A percentile compares a stretch with the other conserved stretches of the same genome.
phyloP scores from a whole-genome alignment of 2,329 filamentous ascomycete species.

The Talaromyces sp. region DNA sequence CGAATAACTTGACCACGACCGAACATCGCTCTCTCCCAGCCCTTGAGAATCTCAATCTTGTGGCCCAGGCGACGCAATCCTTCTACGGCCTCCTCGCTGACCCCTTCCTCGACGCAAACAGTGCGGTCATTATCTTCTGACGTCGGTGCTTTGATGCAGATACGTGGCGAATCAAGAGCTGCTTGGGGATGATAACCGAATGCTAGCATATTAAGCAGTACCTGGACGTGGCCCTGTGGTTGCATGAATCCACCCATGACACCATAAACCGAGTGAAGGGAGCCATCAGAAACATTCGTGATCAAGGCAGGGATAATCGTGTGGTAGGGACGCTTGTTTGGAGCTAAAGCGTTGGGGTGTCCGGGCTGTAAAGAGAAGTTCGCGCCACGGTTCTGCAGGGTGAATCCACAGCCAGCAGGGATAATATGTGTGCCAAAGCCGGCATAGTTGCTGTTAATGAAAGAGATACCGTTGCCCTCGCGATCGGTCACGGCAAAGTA shows the following conservation, averaged over 20 bases:
- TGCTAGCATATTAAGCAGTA: constrained; percentile 83
- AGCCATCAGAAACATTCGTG: constrained; percentile 73
- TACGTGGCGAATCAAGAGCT: constrained; percentile 85
- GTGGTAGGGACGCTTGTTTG: constrained; percentile 89
- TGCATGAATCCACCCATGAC: constrained; percentile 99
- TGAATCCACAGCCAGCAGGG: constrained; percentile 84
- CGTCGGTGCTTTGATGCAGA: constrained; percentile 78
- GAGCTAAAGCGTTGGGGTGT: constrained; percentile 80
- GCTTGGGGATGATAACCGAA: constrained; percentile 82
- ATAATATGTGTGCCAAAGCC: constrained; percentile 86
- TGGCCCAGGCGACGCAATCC: constrained; percentile 25
- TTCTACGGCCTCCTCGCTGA: constrained; percentile 21
- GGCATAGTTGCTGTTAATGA: constrained; percentile 94
- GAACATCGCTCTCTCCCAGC: constrained; percentile 25
- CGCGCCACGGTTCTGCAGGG: constrained; percentile 87
- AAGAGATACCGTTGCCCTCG: constrained; percentile 86
- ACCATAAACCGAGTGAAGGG: constrained; percentile 82
- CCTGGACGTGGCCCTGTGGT: constrained; percentile 93
- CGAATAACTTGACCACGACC: constrained; percentile 29
- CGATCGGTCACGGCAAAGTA: constrained; percentile 86
- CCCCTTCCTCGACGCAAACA: constrained; percentile 26
- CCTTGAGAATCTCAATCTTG: constrained; percentile 23
- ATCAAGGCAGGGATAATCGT: constrained; percentile 95
- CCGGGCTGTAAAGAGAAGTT: constrained; percentile 72
- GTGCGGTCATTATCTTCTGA: constrained; percentile 47